phyloP scores from a whole-genome alignment of 257 asterid genomes.

The Echites panduratus region DNA sequence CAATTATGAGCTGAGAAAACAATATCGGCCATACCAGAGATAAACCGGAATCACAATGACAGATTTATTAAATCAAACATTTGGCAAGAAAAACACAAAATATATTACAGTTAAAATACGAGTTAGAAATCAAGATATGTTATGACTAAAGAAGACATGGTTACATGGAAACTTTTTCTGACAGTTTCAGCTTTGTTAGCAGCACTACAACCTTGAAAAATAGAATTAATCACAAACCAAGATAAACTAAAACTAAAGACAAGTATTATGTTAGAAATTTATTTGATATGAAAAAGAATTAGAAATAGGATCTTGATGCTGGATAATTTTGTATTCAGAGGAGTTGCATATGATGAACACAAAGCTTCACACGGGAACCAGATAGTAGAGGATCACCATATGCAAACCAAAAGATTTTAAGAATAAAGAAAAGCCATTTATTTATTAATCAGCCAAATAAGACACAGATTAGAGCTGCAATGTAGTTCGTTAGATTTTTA shows the following conservation, averaged over 20 bases:
- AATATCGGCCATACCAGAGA: neutral
- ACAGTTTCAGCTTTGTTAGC: neutral
- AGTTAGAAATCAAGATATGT: constrained; percentile 1
- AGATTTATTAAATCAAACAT: neutral
- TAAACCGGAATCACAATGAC: neutral
- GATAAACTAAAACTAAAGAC: neutral
- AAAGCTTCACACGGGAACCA: neutral
- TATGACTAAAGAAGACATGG: neutral
- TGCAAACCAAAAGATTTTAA: neutral
- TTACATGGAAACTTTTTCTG: neutral
- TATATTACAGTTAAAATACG: neutral
- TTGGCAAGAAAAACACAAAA: neutral
- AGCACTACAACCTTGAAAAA: neutral
- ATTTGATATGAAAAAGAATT: neutral
- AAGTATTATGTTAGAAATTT: neutral
- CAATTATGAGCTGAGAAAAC: neutral
- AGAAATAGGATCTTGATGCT: neutral
- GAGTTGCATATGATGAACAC: neutral
- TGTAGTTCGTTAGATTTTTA: neutral
- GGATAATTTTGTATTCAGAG: neutral
- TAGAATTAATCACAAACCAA: neutral
- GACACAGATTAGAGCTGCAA: neutral
- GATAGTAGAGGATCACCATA: neutral
- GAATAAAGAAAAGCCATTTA: neutral
- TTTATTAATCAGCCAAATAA: neutral